Conservation (phyloP, 345 rosid genomes). For the Pistacia atlantica region DNA sequence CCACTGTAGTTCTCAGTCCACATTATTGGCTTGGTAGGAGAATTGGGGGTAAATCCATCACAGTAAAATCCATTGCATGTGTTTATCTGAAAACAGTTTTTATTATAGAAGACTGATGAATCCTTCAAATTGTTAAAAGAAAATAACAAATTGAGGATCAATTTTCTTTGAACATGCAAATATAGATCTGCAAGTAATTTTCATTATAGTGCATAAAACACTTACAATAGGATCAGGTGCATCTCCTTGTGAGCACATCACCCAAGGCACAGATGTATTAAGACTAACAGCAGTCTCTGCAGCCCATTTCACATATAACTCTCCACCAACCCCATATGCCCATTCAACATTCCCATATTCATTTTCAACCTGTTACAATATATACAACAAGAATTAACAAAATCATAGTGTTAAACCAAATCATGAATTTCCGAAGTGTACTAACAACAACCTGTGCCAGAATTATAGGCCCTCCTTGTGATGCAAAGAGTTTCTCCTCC, state of each 20-base stretch:
- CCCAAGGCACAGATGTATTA: conserved; percentile 70
- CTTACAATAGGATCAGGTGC: conserved; percentile 70
- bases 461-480: conserved; percentile 75
- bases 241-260: conserved; percentile 60
- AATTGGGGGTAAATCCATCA: conserved; percentile 52
- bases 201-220: not conserved
- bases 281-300: conserved; percentile 63
- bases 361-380: conserved; percentile 56
- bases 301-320: conserved; percentile 60
- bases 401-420: not conserved
- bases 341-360: conserved; percentile 60
- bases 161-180: not conserved
- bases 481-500: conserved; percentile 60
- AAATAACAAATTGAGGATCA: not conserved
- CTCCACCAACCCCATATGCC: conserved; percentile 58
- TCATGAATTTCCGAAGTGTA: not conserved
- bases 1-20: conserved; percentile 76
- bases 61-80: conserved; percentile 78
- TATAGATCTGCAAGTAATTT: no score
- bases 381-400: not conserved
- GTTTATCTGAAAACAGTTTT: conserved; percentile 48
- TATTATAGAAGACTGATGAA: conserved; percentile 6
- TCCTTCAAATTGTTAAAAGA: not conserved
- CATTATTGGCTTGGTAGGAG: conserved; percentile 61
- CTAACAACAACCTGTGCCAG: conserved; percentile 54